Evolutionary conservation across 768 basidiomycete genomes (phyloP).

Genomic region (Russula foetens): DNA sequence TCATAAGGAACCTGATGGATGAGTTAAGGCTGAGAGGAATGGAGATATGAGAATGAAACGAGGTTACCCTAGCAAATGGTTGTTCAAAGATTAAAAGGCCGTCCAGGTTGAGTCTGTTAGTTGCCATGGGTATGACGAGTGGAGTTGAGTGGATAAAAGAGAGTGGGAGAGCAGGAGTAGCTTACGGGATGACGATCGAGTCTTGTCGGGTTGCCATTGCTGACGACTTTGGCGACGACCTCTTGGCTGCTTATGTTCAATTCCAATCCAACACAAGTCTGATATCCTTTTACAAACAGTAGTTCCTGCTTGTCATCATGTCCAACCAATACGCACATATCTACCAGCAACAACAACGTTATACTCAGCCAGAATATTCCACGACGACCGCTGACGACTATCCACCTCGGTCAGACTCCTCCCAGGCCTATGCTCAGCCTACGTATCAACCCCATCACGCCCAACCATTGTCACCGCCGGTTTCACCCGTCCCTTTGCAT

Average conservation of each 20-base stretch:
- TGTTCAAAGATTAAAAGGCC: slow-evolving; percentile 79
- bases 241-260: too few relatives aligned
- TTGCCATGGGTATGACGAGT: slow-evolving; percentile 20
- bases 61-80: slow-evolving; percentile 62
- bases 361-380: not conserved
- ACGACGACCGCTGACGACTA: not conserved
- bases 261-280: too few relatives aligned
- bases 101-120: slow-evolving; percentile 56
- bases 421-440: not conserved
- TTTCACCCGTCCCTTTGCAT: slow-evolving; percentile 7
- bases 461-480: not conserved
- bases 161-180: not conserved
- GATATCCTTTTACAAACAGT: too few relatives aligned
- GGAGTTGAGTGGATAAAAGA: not conserved
- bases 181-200: slow-evolving; percentile 6
- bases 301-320: slow-evolving; percentile 1
- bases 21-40: not conserved
- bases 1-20: slow-evolving; percentile 73
- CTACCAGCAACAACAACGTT: slow-evolving; percentile 4
- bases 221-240: too few relatives aligned
- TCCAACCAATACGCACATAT: slow-evolving; percentile 17
- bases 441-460: not conserved
- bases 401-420: not conserved
- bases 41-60: not conserved
- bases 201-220: not conserved